Evolutionary conservation across 2,329 filamentous ascomycete genomes (phyloP).

Genomic region (Talaromyces sp.): DNA sequence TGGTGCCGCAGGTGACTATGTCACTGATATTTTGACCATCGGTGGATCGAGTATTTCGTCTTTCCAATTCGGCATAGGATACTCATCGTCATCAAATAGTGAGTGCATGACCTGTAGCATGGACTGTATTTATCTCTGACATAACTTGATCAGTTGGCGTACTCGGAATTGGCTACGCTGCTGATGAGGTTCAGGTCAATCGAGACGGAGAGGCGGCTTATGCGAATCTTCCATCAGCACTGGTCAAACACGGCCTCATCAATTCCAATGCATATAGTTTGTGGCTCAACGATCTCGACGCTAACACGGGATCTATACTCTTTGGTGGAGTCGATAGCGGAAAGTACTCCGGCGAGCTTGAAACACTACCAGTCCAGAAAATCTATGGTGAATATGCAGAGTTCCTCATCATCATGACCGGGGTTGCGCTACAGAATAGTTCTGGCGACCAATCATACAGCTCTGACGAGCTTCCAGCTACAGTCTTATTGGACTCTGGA

Average conservation of each 20-base stretch:
- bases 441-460: slow-evolving; percentile 25
- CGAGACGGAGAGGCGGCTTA: slow-evolving; percentile 53
- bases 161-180: slow-evolving; percentile 75
- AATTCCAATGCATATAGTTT: slow-evolving; percentile 67
- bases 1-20: slow-evolving; percentile 73
- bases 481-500: slow-evolving; percentile 41
- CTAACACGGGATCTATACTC: slow-evolving; percentile 63
- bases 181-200: slow-evolving; percentile 64
- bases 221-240: slow-evolving; percentile 63
- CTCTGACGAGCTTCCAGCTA: slow-evolving; percentile 40
- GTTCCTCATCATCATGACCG: slow-evolving; percentile 67
- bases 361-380: slow-evolving; percentile 64
- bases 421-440: slow-evolving; percentile 42
- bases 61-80: slow-evolving; percentile 60
- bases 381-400: slow-evolving; percentile 53
- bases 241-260: slow-evolving; percentile 60
- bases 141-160: slow-evolving; percentile 59
- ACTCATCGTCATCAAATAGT: slow-evolving; percentile 49
- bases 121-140: slow-evolving; percentile 4
- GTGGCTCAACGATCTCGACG: slow-evolving; percentile 69
- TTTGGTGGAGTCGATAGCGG: slow-evolving; percentile 71
- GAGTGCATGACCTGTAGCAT: slow-evolving; percentile 18
- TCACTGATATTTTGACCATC: slow-evolving; percentile 63
- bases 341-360: slow-evolving; percentile 60
- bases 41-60: slow-evolving; percentile 48